A percentile compares a stretch with the other conserved stretches of the same genome.
These are phyloP conservation scores for Candida parachauliodes DNA, from an alignment of 805 yeast genomes.

Conservation along the genomic window DNA sequence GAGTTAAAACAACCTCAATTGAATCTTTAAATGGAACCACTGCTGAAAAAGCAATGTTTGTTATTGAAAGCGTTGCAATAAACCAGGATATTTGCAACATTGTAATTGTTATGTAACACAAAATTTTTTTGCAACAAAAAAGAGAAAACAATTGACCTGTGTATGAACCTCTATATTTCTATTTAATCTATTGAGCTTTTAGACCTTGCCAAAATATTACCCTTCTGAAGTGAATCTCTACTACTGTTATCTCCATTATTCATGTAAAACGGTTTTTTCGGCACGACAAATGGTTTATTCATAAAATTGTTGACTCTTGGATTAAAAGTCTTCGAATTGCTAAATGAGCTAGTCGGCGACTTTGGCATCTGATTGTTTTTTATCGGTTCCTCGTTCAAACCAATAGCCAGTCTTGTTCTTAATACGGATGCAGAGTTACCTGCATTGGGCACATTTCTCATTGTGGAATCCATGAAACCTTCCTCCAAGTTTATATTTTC, in stretches of 20 bases:
- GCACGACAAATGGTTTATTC: conserved; percentile 35
- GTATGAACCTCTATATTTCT: neutral
- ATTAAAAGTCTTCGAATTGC: neutral
- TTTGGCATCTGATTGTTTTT: neutral
- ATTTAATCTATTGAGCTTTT: conserved; percentile 9
- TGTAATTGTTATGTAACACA: too few species aligned
- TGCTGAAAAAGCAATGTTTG: neutral
- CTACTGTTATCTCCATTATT: conserved; percentile 10
- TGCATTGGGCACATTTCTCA: neutral
- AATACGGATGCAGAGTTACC: conserved; percentile 19
- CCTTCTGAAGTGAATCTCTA: conserved; percentile 23
- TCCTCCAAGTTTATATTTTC: conserved; percentile 9
- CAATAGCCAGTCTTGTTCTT: conserved; percentile 34
- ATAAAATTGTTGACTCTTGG: conserved; percentile 21
- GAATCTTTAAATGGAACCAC: conserved; percentile 12
- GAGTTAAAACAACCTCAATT: conserved; percentile 16
- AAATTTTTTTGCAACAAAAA: neutral
- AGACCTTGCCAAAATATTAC: conserved; percentile 9
- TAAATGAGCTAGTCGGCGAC: too few species aligned
- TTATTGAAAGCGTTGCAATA: too few species aligned
- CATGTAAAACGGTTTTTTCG: conserved; percentile 9
- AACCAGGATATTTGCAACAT: too few species aligned
- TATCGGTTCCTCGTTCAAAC: neutral
- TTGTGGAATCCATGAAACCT: neutral
- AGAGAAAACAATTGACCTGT: neutral